Evolutionary conservation across 352 stramenopile genomes (phyloP).

Genomic region (Phytophthora citrophthora): DNA sequence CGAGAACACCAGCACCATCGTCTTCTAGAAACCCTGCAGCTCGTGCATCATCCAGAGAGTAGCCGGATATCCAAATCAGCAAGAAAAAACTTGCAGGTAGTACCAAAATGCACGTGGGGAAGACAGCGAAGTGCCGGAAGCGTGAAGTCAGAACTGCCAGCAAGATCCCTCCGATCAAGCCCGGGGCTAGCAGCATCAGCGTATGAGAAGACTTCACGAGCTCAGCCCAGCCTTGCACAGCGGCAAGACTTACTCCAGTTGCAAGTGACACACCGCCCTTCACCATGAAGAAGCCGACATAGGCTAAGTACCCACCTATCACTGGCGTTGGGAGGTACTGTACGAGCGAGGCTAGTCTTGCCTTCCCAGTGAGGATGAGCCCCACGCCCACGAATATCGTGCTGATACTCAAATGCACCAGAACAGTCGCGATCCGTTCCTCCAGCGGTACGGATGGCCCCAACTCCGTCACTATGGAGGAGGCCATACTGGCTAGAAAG

Average conservation of each 20-base stretch:
- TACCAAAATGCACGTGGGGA: conserved; percentile 56
- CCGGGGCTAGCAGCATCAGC: conserved; percentile 82
- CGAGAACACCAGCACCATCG: conserved; percentile 33
- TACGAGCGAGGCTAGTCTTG: conserved; percentile 92
- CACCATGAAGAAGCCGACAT: conserved; percentile 96
- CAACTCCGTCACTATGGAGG: conserved; percentile 86
- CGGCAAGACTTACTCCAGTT: conserved; percentile 80
- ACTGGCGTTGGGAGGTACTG: conserved; percentile 96
- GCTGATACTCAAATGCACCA: conserved; percentile 92
- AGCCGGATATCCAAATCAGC: conserved; percentile 67
- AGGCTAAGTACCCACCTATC: conserved; percentile 96
- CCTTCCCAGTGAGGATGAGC: conserved; percentile 92
- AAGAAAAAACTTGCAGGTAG: conserved; percentile 89
- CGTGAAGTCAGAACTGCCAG: conserved; percentile 76
- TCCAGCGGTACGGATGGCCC: conserved; percentile 57
- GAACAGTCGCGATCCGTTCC: conserved; percentile 88
- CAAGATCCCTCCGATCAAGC: conserved; percentile 69
- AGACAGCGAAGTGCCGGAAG: conserved; percentile 71
- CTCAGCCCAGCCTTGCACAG: conserved; percentile 66
- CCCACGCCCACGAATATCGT: conserved; percentile 92
- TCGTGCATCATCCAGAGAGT: conserved; percentile 88
- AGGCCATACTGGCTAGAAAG: conserved; percentile 95
- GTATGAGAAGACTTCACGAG: conserved; percentile 57
- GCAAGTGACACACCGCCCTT: conserved; percentile 90
- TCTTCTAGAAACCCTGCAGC: conserved; percentile 84